A percentile compares a stretch with the other conserved stretches of the same genome.
Conservation (phyloP, 2,329 filamentous ascomycete genomes). For the Colletotrichum agaves region DNA sequence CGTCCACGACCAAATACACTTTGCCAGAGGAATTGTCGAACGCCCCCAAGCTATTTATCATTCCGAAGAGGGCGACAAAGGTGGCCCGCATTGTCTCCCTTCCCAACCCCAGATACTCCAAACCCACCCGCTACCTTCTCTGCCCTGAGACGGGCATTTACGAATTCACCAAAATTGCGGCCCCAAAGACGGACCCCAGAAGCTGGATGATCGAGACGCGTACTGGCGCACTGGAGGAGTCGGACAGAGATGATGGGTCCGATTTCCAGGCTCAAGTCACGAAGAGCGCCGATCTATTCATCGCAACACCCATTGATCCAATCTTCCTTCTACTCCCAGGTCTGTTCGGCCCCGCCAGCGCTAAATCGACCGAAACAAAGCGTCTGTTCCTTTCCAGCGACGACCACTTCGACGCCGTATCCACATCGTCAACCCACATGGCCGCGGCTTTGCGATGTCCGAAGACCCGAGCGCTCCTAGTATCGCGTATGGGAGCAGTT, state of each 20-base stretch:
- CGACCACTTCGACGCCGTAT: slow-evolving; percentile 76
- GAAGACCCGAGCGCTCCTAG: slow-evolving; percentile 62
- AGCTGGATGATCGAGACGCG: slow-evolving; percentile 69
- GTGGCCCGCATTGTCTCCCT: slow-evolving; percentile 69
- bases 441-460: slow-evolving; percentile 63
- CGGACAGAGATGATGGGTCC: slow-evolving; percentile 34
- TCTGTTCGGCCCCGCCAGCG: slow-evolving; percentile 60
- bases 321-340: slow-evolving; percentile 85
- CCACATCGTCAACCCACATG: slow-evolving; percentile 67
- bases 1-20: slow-evolving; percentile 50
- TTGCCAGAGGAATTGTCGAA: slow-evolving; percentile 54
- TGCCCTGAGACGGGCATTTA: slow-evolving; percentile 72
- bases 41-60: slow-evolving; percentile 67
- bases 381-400: slow-evolving; percentile 75
- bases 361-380: slow-evolving; percentile 60
- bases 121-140: slow-evolving; percentile 68
- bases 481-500: slow-evolving; percentile 73
- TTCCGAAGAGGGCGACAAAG: slow-evolving; percentile 65
- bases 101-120: slow-evolving; percentile 66
- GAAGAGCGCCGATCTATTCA: slow-evolving; percentile 77
- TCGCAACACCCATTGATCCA: slow-evolving; percentile 86
- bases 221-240: slow-evolving; percentile 37
- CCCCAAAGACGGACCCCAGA: slow-evolving; percentile 63
- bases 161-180: slow-evolving; percentile 70
- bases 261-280: slow-evolving; percentile 55